Evolutionary conservation across 2,329 filamentous ascomycete species (phyloP).

Genomic region (Hypocreales sp.): DNA sequence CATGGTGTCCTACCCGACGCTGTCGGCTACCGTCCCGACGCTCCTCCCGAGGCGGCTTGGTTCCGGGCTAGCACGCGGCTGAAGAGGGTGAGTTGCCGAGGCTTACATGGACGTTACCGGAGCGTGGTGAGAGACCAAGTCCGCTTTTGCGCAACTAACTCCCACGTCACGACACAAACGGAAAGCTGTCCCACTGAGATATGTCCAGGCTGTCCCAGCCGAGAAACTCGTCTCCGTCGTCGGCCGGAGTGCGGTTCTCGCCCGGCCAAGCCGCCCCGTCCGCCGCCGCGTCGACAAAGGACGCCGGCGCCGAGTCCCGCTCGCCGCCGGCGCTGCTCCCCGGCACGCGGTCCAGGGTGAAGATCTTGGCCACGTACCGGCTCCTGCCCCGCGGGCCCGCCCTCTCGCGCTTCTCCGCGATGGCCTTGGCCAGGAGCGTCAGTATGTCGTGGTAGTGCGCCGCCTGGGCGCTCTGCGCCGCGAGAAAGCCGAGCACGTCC

Average conservation of each 20-base stretch:
- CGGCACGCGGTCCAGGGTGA: slow-evolving; percentile 7
- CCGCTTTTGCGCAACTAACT: no score
- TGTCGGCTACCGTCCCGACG: slow-evolving; percentile 1
- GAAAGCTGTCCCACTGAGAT: slow-evolving; percentile 17
- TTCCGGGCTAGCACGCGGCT: no score
- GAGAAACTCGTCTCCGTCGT: slow-evolving; percentile 6
- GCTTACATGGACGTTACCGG: no score
- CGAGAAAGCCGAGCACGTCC: slow-evolving; percentile 30
- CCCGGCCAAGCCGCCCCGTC: slow-evolving; percentile 3
- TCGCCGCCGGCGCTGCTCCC: neutral
- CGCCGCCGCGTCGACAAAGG: no score
- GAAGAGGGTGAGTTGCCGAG: neutral
- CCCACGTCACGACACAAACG: slow-evolving; percentile 6
- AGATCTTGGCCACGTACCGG: slow-evolving; percentile 12
- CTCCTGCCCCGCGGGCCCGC: slow-evolving; percentile 8
- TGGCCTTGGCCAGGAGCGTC: slow-evolving; percentile 26
- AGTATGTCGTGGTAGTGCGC: slow-evolving; percentile 42
- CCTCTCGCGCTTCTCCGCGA: slow-evolving; percentile 21
- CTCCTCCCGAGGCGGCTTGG: no score
- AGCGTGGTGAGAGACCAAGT: no score
- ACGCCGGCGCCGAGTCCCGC: no score
- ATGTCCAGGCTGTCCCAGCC: slow-evolving; percentile 15
- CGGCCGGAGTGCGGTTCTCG: slow-evolving; percentile 1
- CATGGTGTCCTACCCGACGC: slow-evolving; percentile 1
- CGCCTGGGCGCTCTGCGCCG: slow-evolving; percentile 35